Evolutionary conservation across 306 rosid species (phyloP).

Genomic region (Rosa persica): DNA sequence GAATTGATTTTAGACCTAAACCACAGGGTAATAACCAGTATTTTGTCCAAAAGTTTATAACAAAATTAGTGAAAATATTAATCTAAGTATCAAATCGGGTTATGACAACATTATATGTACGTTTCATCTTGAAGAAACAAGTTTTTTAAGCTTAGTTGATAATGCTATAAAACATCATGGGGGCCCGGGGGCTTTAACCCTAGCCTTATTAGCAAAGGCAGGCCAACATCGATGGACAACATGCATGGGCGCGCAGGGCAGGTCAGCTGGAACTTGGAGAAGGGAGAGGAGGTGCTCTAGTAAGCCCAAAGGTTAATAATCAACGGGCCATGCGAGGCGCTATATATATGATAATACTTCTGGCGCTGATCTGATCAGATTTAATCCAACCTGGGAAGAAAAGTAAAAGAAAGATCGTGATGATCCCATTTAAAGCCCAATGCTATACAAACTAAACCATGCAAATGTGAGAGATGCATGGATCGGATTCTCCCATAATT

Average conservation of each 20-base stretch:
- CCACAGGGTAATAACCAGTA: too few species aligned
- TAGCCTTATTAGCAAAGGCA: neutral
- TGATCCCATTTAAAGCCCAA: neutral
- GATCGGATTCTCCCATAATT: neutral
- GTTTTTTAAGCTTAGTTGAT: too few species aligned
- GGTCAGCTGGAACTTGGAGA: neutral
- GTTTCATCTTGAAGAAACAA: too few species aligned
- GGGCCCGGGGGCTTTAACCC: neutral
- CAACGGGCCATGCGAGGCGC: neutral
- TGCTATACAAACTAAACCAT: neutral
- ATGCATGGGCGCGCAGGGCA: neutral
- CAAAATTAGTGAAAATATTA: too few species aligned
- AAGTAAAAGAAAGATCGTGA: neutral
- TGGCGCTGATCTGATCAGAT: neutral
- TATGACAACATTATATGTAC: too few species aligned
- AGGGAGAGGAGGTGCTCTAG: neutral
- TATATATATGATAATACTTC: too few species aligned
- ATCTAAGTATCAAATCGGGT: too few species aligned
- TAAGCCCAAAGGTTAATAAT: conserved; percentile 1
- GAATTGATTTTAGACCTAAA: too few species aligned
- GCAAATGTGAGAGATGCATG: neutral
- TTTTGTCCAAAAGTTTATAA: too few species aligned
- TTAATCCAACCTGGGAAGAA: neutral
- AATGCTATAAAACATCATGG: too few species aligned
- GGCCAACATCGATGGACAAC: neutral